Evolutionary conservation across 148 eudicot species (phyloP).

Genomic region (Pouteria glomerata): DNA sequence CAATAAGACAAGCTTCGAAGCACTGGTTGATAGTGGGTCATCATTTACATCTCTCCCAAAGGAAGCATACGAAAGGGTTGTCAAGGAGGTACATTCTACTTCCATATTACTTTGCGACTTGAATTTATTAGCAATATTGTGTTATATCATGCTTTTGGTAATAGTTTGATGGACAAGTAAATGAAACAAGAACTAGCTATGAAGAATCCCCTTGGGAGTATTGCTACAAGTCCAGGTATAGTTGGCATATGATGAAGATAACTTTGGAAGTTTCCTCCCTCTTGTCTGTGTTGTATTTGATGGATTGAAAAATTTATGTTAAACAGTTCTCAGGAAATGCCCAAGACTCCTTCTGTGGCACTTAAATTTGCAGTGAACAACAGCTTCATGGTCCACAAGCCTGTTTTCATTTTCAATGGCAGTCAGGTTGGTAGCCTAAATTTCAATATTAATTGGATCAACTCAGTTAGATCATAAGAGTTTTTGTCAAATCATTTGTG

Average conservation of each 20-base stretch:
- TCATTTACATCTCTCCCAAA: conserved; percentile 74
- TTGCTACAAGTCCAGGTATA: conserved; percentile 80
- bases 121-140: conserved; percentile 1
- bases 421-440: conserved; percentile 48
- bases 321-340: conserved; percentile 48
- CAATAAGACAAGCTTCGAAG: conserved; percentile 57
- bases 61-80: conserved; percentile 53
- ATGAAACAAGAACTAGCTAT: conserved; percentile 49
- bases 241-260: conserved; percentile 1
- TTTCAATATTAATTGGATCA: background rate
- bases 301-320: conserved; percentile 8
- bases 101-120: background rate
- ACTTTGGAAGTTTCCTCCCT: background rate
- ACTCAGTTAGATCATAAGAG: no score
- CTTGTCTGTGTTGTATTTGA: background rate
- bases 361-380: conserved; percentile 54
- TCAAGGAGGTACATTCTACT: conserved; percentile 50
- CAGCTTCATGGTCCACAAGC: conserved; percentile 60
- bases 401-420: conserved; percentile 41
- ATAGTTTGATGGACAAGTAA: conserved; percentile 79
- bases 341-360: conserved; percentile 49
- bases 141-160: conserved; percentile 14
- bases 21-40: conserved; percentile 86
- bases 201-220: conserved; percentile 72
- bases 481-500: no score